These are phyloP conservation scores for Diaporthe capsici DNA, from an alignment of 2,329 filamentous ascomycete species.

Conservation along the genomic window DNA sequence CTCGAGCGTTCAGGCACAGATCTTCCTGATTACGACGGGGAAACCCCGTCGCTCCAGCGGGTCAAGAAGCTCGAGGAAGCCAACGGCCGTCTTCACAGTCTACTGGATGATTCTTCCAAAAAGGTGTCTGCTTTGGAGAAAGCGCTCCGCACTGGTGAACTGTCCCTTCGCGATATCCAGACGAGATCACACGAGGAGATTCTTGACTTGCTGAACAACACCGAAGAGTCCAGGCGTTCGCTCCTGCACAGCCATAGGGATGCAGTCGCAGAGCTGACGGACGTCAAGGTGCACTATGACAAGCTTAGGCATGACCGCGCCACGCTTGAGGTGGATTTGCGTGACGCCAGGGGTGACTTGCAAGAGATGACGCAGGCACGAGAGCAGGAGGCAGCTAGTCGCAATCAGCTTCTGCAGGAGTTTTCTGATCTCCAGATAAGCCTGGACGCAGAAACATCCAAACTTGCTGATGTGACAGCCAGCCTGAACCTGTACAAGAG, in stretches of 20 bases:
- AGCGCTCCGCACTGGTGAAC: slow-evolving; percentile 86
- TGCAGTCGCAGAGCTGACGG: slow-evolving; percentile 85
- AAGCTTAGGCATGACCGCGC: slow-evolving; percentile 86
- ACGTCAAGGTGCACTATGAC: slow-evolving; percentile 90
- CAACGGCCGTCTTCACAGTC: slow-evolving; percentile 91
- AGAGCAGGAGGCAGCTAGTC: slow-evolving; percentile 90
- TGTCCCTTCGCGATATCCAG: slow-evolving; percentile 92
- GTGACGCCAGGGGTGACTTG: slow-evolving; percentile 86
- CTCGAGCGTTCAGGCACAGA: slow-evolving; percentile 77
- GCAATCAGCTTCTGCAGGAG: slow-evolving; percentile 90
- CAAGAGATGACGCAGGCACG: slow-evolving; percentile 83
- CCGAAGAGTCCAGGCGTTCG: slow-evolving; percentile 88
- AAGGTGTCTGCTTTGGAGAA: slow-evolving; percentile 93
- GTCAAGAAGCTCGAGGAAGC: slow-evolving; percentile 93
- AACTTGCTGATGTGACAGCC: slow-evolving; percentile 84
- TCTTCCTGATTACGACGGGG: slow-evolving; percentile 74
- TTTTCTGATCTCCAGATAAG: slow-evolving; percentile 95
- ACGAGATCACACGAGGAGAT: slow-evolving; percentile 95
- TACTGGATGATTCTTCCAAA: slow-evolving; percentile 93
- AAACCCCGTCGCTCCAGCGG: slow-evolving; percentile 83
- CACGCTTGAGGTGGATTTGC: slow-evolving; percentile 86
- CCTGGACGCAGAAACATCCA: slow-evolving; percentile 89
- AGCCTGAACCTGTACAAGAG: slow-evolving; percentile 92
- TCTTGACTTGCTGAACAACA: slow-evolving; percentile 90
- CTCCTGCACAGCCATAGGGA: slow-evolving; percentile 89